Evolutionary conservation across 2,329 filamentous ascomycete species (phyloP), one percentile per base, ranked within the genome.

Genomic region (Ceratocystis papillata): DNA sequence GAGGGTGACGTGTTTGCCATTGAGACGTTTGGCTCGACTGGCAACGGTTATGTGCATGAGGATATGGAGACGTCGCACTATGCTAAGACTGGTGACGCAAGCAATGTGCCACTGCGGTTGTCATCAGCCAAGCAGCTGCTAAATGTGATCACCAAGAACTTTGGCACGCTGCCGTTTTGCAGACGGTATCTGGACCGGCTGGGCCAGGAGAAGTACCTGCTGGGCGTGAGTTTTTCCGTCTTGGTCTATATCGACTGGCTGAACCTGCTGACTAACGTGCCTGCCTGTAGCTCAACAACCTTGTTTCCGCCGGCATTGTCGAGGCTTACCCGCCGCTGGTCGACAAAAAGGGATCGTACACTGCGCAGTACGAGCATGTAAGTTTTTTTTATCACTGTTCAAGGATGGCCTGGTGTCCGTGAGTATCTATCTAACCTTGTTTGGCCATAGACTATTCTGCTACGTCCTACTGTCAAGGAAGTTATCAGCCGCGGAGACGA

Each of bases 131-230:
- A 89, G 77, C 86, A 84, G 62, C 79, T 96, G 63, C 78, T 94
- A 70, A 91, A 83, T 72, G 86, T 89, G 30, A 95, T 96, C 76
- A 90, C 87, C 76, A 93, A 93, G 80, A 94, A 94, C 76, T 96
- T 95, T 73, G 88, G 89, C 68, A 94, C 89, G 0, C 76, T 96
- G 69, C 89, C 89, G 1, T 96, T 89, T 75, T 94, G 88, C 75
- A 81, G 90, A 69, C 83, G 90, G 70, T 95, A 94, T 73, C 79
- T 96, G 68, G 90, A 95, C 76, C 85, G 90, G 65, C 76, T 95
- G 17, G 90, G 90, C n/a, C 88, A 92, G 73, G 89, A 95, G 68
- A 94, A 94, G 75, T 95, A 96, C 73, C 81, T 94, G 28, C 79
- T 94, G 4, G 90, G 90, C 55, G 87, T 90, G 78, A 76, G 83